Percentiles rank a stretch among this genome's conserved stretches.
phyloP scores from a whole-genome alignment of 2,329 filamentous ascomycete genomes.

The Claviceps fusiformis region DNA sequence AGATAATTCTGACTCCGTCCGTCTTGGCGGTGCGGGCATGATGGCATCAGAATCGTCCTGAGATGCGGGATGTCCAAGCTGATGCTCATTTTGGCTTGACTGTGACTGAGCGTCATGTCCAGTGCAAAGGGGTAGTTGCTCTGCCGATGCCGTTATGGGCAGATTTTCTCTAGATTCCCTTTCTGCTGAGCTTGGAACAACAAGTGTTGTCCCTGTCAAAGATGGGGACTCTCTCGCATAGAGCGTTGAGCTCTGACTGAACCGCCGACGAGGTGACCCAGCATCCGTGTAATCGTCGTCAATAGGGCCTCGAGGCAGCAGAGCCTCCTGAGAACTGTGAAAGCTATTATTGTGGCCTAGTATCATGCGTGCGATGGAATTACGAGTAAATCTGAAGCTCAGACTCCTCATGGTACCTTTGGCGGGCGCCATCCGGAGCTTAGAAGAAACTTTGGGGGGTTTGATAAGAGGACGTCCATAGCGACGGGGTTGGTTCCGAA shows the following conservation, averaged over 20 bases:
- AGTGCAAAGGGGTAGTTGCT: not conserved
- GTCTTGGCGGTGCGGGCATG: not conserved
- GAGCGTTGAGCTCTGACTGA: not conserved
- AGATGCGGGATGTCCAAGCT: no score
- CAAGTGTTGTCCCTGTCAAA: not conserved
- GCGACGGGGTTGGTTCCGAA: conserved; percentile 1
- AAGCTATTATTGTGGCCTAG: not conserved
- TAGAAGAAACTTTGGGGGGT: not conserved
- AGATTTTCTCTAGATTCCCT: not conserved
- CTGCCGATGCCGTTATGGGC: not conserved
- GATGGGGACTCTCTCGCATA: not conserved
- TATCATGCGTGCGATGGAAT: not conserved
- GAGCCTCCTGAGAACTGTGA: not conserved
- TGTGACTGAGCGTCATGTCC: not conserved
- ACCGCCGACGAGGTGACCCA: not conserved
- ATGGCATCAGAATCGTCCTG: not conserved
- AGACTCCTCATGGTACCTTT: not conserved
- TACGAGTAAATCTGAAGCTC: not conserved
- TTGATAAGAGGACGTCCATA: conserved; percentile 5
- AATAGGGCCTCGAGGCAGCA: not conserved
- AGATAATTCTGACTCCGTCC: not conserved
- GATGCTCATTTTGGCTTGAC: not conserved
- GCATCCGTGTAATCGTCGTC: not conserved
- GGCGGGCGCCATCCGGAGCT: not conserved
- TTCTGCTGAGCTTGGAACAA: not conserved